A percentile compares a stretch with the other conserved stretches of the same genome.
Conservation (phyloP, 768 basidiomycete species). For the Russula virescens region DNA sequence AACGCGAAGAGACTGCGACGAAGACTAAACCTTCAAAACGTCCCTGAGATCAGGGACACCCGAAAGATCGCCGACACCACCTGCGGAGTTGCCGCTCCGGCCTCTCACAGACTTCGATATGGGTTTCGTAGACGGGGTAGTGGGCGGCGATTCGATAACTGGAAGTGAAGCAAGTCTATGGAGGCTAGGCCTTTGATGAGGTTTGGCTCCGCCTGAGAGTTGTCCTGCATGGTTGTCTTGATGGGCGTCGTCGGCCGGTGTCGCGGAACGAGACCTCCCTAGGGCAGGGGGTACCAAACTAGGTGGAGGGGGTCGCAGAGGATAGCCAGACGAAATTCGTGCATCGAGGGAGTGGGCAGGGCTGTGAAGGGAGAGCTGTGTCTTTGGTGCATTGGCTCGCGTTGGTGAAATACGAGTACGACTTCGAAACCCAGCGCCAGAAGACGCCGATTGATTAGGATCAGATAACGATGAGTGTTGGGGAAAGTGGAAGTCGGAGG, state of each 20-base stretch:
- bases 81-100: conserved; percentile 45
- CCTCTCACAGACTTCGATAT: conserved; percentile 40
- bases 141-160: conserved; percentile 43
- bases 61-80: conserved; percentile 35
- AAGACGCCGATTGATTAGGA: neutral
- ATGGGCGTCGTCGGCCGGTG: conserved; percentile 26
- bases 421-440: neutral
- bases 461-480: conserved; percentile 22
- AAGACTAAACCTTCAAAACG: conserved; percentile 55
- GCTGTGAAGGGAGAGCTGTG: conserved; percentile 34
- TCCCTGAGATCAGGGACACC: conserved; percentile 62
- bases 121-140: conserved; percentile 40
- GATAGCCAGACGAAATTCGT: conserved; percentile 28
- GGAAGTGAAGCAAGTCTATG: conserved; percentile 49
- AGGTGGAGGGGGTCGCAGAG: conserved; percentile 24
- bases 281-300: conserved; percentile 31
- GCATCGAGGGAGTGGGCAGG: conserved; percentile 53
- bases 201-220: conserved; percentile 17
- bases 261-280: conserved; percentile 34
- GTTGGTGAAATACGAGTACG: conserved; percentile 15
- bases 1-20: neutral
- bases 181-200: conserved; percentile 36
- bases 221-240: conserved; percentile 3
- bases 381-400: neutral
- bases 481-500: conserved; percentile 37